Evolutionary conservation across 1,284 basidiomycete genomes (phyloP).

Genomic region (Exobasidium cylindrosporum): DNA sequence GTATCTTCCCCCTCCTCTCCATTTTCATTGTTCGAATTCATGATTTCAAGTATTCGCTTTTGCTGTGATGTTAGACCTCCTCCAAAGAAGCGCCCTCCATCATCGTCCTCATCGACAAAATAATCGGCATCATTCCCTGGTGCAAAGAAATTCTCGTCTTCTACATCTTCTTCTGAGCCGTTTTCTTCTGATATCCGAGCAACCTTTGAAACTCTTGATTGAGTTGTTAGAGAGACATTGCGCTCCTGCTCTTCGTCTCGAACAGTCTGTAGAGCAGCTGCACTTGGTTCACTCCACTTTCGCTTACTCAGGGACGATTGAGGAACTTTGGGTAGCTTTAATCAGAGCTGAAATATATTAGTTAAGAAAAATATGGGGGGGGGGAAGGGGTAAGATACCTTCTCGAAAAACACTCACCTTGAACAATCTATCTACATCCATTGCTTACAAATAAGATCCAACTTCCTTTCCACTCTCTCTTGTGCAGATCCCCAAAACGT

Average conservation of each 20-base stretch:
- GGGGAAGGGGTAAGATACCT: neutral
- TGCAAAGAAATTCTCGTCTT: conserved; percentile 16
- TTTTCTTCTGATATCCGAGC: conserved; percentile 18
- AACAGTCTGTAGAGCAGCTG: conserved; percentile 19
- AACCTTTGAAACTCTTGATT: neutral
- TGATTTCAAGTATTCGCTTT: conserved; percentile 47
- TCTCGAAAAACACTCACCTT: conserved; percentile 28
- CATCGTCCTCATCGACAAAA: conserved; percentile 49
- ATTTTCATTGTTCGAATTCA: conserved; percentile 25
- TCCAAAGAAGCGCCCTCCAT: conserved; percentile 49
- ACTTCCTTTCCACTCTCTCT: neutral
- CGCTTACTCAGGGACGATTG: conserved; percentile 47
- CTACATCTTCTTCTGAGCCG: conserved; percentile 22
- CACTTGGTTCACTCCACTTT: conserved; percentile 38
- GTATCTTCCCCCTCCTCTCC: conserved; percentile 14
- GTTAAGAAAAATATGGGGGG: neutral
- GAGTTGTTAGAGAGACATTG: neutral
- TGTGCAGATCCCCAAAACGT: too few relatives aligned
- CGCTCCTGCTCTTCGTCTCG: conserved; percentile 11
- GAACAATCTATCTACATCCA: conserved; percentile 53
- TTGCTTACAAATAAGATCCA: conserved; percentile 9
- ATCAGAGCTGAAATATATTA: neutral
- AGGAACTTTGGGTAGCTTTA: conserved; percentile 43
- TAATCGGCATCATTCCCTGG: conserved; percentile 23
- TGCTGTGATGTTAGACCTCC: conserved; percentile 50